Evolutionary conservation across 441 rosid genomes (phyloP).

Genomic region (Populus hybrid): DNA sequence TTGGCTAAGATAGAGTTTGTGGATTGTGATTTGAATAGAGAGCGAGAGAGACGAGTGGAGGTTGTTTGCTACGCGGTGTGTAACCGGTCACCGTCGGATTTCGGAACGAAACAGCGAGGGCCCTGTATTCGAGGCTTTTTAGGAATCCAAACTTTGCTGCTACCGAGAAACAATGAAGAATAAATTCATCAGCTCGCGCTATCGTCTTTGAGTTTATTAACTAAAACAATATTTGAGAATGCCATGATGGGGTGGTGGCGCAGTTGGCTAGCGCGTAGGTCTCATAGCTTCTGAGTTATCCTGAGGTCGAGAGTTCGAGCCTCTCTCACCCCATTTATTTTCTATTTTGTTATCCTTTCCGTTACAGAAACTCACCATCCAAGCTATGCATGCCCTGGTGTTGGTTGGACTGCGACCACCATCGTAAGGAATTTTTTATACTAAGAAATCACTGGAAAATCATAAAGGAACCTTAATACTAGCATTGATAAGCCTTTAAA

Average conservation of each 20-base stretch:
- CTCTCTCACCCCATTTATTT: slow-evolving; percentile 78
- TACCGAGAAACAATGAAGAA: not conserved
- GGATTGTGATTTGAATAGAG: not conserved
- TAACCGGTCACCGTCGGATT: not conserved
- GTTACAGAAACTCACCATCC: no score
- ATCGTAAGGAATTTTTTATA: no score
- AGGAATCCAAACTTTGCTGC: not conserved
- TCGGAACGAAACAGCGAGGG: no score
- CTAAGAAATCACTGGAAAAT: no score
- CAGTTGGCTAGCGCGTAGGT: slow-evolving; percentile 99
- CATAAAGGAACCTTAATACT: no score
- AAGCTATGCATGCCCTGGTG: no score
- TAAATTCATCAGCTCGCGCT: not conserved
- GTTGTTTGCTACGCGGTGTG: not conserved
- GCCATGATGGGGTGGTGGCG: slow-evolving; percentile 82
- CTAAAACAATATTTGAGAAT: rapidly evolving
- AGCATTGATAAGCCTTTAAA: no score
- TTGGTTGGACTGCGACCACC: no score
- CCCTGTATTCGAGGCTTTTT: not conserved
- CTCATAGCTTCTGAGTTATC: slow-evolving; percentile 95
- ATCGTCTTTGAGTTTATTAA: rapidly evolving
- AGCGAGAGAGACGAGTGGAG: not conserved
- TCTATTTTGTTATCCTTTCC: no score
- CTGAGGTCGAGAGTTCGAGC: slow-evolving; percentile 99
- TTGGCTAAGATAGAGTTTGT: not conserved